These are phyloP conservation scores for Barnettozyma hawaiiensis DNA, from an alignment of 1,139 yeast species.

Conservation along the genomic window DNA sequence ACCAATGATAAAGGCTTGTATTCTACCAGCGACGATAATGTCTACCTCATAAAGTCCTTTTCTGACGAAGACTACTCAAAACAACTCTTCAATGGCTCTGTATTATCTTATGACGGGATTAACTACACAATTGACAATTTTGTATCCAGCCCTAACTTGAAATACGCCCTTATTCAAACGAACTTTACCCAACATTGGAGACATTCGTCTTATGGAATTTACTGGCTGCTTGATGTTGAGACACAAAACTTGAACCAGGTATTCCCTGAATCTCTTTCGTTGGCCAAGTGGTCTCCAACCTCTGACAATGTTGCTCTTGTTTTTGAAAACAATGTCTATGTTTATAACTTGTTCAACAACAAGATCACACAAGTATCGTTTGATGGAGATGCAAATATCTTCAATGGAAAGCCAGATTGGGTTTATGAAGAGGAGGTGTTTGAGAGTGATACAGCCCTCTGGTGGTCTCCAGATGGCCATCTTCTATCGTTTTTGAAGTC, in stretches of 20 bases:
- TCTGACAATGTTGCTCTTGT: slow-evolving; percentile 68
- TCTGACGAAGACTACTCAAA: slow-evolving; percentile 40
- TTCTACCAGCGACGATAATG: slow-evolving; percentile 27
- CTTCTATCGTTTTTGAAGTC: slow-evolving; percentile 60
- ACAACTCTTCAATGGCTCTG: slow-evolving; percentile 44
- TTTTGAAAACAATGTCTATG: slow-evolving; percentile 58
- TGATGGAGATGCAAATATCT: slow-evolving; percentile 66
- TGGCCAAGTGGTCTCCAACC: slow-evolving; percentile 76
- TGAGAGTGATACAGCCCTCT: slow-evolving; percentile 58
- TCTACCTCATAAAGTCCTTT: slow-evolving; percentile 32
- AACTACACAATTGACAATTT: slow-evolving; percentile 47
- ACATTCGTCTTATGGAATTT: slow-evolving; percentile 67
- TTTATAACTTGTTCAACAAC: slow-evolving; percentile 40
- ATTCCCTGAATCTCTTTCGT: slow-evolving; percentile 34
- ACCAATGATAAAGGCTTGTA: slow-evolving; percentile 32
- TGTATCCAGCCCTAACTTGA: slow-evolving; percentile 60
- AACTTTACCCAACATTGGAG: slow-evolving; percentile 69
- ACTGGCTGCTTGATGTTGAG: slow-evolving; percentile 54
- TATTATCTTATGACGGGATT: slow-evolving; percentile 36
- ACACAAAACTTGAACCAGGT: slow-evolving; percentile 37
- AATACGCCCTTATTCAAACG: slow-evolving; percentile 48
- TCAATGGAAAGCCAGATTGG: slow-evolving; percentile 96
- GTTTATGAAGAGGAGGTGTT: slow-evolving; percentile 93
- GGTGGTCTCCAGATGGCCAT: slow-evolving; percentile 85
- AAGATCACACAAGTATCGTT: slow-evolving; percentile 47